phyloP scores from a whole-genome alignment of 2,329 filamentous ascomycete genomes.

The Aspergillus intermedius region DNA sequence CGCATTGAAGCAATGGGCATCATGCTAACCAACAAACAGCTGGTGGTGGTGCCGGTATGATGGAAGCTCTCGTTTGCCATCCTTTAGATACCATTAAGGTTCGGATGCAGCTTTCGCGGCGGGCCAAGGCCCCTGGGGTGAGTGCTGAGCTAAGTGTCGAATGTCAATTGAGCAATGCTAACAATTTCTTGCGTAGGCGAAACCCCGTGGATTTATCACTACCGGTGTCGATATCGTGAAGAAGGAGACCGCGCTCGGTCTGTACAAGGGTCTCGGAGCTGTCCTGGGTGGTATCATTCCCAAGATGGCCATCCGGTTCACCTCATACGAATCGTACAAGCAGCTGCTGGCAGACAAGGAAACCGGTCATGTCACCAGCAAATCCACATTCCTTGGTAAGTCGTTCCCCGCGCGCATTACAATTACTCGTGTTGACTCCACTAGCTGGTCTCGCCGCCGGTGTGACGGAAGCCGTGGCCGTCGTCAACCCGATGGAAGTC shows the following conservation, averaged over 20 bases:
- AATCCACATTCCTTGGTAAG: conserved; percentile 64
- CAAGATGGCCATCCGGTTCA: conserved; percentile 99
- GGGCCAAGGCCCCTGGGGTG: conserved; percentile 73
- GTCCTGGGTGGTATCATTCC: conserved; percentile 94
- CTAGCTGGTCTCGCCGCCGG: conserved; percentile 84
- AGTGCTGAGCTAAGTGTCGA: conserved; percentile 21
- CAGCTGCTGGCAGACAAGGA: conserved; percentile 64
- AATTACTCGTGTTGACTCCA: conserved; percentile 3
- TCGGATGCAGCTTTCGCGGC: conserved; percentile 93
- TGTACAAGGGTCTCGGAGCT: conserved; percentile 98
- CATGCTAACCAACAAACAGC: conserved; percentile 49
- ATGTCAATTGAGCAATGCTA: conserved; percentile 4
- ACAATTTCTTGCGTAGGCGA: conserved; percentile 40
- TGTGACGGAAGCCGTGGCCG: conserved; percentile 90
- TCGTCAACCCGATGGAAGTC: conserved; percentile 98
- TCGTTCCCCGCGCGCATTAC: conserved; percentile 6
- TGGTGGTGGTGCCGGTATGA: conserved; percentile 96
- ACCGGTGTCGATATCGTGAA: conserved; percentile 83
- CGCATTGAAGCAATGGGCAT: background rate
- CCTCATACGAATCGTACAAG: conserved; percentile 95
- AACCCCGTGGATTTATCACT: conserved; percentile 77
- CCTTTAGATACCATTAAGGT: conserved; percentile 99
- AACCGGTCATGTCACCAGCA: conserved; percentile 62
- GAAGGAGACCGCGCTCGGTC: conserved; percentile 81
- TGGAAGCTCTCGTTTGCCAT: conserved; percentile 95